A percentile compares a stretch with the other conserved stretches of the same genome.
Evolutionary conservation across 148 eudicot species (phyloP).

Genomic region (Dysphania ambrosioides): DNA sequence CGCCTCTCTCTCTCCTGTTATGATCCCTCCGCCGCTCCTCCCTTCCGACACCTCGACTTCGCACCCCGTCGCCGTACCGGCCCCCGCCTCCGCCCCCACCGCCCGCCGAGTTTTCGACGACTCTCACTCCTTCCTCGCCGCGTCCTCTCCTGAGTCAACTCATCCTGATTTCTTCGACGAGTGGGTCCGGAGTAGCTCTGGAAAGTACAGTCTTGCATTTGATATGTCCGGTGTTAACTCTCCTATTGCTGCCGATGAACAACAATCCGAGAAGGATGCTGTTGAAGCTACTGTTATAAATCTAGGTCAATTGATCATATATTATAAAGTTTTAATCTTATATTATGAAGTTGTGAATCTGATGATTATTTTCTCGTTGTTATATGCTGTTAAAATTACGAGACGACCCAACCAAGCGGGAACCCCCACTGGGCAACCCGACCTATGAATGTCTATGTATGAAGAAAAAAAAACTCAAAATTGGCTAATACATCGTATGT

Average conservation of each 20-base stretch:
- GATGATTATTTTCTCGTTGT: not conserved
- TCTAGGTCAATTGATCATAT: conserved; percentile 7
- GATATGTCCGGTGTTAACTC: conserved; percentile 36
- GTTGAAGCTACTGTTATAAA: not conserved
- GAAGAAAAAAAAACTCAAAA: no score
- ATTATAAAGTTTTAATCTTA: not conserved
- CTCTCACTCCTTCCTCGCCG: conserved; percentile 29
- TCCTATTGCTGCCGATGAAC: conserved; percentile 18
- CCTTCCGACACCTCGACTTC: conserved; percentile 30
- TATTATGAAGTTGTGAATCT: not conserved
- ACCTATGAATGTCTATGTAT: no score
- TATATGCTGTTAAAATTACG: not conserved
- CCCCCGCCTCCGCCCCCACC: conserved; percentile 19
- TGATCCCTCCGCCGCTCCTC: conserved; percentile 47
- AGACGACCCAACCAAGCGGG: no score
- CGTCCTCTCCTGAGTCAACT: conserved; percentile 22
- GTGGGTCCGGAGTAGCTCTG: conserved; percentile 44
- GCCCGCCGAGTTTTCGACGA: not conserved
- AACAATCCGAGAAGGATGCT: not conserved
- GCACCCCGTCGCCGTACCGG: conserved; percentile 6
- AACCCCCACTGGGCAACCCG: no score
- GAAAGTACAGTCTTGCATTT: conserved; percentile 30
- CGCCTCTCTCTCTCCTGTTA: conserved; percentile 42
- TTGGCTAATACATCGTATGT: no score
- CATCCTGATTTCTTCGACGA: conserved; percentile 27